Evolutionary conservation across 2,329 filamentous ascomycete species (phyloP).

Genomic region (Botrytis hyacinthi): DNA sequence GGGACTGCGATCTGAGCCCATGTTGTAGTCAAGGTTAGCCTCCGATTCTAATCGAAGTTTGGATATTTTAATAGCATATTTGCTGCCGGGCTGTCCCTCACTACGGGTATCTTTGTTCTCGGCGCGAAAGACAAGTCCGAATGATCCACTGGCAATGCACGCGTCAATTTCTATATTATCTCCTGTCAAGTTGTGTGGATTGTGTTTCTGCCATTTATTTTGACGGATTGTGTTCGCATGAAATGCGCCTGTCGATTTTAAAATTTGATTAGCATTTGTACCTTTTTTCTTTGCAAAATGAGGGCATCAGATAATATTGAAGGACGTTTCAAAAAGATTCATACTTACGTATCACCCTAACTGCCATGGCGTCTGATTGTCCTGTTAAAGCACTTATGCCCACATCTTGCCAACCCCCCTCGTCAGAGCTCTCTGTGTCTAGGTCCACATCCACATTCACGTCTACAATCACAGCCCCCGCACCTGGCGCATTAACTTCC

Average conservation of each 20-base stretch:
- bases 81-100: not conserved
- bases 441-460: not conserved
- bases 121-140: not conserved
- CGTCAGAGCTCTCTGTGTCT: not conserved
- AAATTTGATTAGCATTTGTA: not conserved
- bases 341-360: not conserved
- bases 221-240: not conserved
- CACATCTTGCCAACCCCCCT: not conserved
- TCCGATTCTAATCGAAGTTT: not conserved
- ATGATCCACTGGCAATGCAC: slow-evolving; percentile 3
- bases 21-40: not conserved
- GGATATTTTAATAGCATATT: slow-evolving; percentile 7
- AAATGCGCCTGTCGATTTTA: not conserved
- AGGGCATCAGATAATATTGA: not conserved
- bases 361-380: not conserved
- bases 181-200: not conserved
- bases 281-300: not conserved
- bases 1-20: slow-evolving; percentile 7
- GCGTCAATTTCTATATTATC: slow-evolving; percentile 9
- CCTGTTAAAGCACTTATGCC: not conserved
- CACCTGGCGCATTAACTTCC: not conserved
- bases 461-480: no score
- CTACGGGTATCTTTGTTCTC: slow-evolving; percentile 9
- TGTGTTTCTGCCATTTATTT: not conserved
- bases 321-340: not conserved